Conservation (phyloP, 179 eudicot genomes). For the Spinacia oleracea region DNA sequence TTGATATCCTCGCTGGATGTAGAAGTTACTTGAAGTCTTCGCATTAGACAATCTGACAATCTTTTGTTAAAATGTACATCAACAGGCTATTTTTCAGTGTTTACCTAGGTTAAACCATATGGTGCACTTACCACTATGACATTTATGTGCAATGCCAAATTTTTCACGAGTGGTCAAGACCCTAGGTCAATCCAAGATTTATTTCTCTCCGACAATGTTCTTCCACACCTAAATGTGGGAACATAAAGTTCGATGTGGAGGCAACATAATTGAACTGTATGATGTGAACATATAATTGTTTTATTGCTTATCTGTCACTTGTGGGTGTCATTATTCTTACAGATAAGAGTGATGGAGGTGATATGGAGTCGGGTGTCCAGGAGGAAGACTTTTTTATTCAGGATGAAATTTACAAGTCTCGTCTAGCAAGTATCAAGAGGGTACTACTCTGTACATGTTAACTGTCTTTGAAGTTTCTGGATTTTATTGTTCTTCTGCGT, state of each 20-base stretch:
- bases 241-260: not conserved
- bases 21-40: not conserved
- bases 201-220: not conserved
- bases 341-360: conserved; percentile 80
- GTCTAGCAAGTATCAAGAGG: conserved; percentile 93
- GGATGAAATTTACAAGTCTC: conserved; percentile 92
- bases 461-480: not conserved
- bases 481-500: conserved; percentile 12
- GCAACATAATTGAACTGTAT: not conserved
- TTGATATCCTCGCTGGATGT: not conserved
- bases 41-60: not conserved
- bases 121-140: not conserved
- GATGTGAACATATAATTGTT: not conserved
- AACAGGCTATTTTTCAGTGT: not conserved
- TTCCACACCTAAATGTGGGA: not conserved
- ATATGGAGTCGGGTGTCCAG: conserved; percentile 55
- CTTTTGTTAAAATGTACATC: not conserved
- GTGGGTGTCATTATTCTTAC: conserved; percentile 30
- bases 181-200: not conserved
- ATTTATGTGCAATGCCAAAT: not conserved
- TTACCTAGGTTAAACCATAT: not conserved
- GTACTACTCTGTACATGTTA: conserved; percentile 40
- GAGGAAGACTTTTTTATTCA: conserved; percentile 82
- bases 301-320: conserved; percentile 1
- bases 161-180: not conserved